Evolutionary conservation across 805 yeast genomes (phyloP).

Genomic region (Zygosaccharomyces siamensis): DNA sequence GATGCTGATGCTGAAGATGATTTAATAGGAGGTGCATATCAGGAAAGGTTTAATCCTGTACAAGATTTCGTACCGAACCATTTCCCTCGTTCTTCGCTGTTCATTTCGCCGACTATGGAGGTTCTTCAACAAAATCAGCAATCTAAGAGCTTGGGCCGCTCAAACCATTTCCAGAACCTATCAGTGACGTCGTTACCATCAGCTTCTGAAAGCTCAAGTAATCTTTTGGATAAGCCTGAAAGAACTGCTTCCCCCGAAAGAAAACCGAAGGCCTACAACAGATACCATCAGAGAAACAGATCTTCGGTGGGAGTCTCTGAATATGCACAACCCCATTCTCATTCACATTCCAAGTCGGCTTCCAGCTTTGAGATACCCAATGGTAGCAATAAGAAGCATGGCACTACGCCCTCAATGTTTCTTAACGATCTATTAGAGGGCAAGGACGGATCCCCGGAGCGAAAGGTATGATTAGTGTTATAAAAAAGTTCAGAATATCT

Average conservation of each 20-base stretch:
- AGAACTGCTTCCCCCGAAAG: slow-evolving; percentile 33
- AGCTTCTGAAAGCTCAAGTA: slow-evolving; percentile 8
- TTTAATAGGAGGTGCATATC: background rate
- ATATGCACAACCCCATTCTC: background rate
- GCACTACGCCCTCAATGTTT: slow-evolving; percentile 26
- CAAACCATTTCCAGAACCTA: slow-evolving; percentile 18
- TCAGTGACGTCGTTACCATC: slow-evolving; percentile 17
- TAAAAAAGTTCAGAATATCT: background rate
- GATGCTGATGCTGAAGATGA: slow-evolving; percentile 9
- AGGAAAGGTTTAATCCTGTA: slow-evolving; percentile 17
- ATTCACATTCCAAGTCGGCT: background rate
- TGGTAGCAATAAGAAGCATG: slow-evolving; percentile 4
- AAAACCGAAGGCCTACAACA: slow-evolving; percentile 27
- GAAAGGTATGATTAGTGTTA: background rate
- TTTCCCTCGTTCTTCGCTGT: slow-evolving; percentile 42
- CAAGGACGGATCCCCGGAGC: background rate
- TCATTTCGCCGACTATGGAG: slow-evolving; percentile 77
- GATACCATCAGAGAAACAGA: slow-evolving; percentile 39
- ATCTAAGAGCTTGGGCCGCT: slow-evolving; percentile 8
- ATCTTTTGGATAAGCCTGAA: slow-evolving; percentile 22
- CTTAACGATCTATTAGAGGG: slow-evolving; percentile 28
- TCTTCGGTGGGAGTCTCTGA: slow-evolving; percentile 32
- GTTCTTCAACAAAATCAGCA: slow-evolving; percentile 48
- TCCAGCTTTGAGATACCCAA: background rate
- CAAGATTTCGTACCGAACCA: slow-evolving; percentile 18